These are phyloP conservation scores for Talaromyces sp. DNA, from an alignment of 2,329 filamentous ascomycete species.

Conservation along the genomic window DNA sequence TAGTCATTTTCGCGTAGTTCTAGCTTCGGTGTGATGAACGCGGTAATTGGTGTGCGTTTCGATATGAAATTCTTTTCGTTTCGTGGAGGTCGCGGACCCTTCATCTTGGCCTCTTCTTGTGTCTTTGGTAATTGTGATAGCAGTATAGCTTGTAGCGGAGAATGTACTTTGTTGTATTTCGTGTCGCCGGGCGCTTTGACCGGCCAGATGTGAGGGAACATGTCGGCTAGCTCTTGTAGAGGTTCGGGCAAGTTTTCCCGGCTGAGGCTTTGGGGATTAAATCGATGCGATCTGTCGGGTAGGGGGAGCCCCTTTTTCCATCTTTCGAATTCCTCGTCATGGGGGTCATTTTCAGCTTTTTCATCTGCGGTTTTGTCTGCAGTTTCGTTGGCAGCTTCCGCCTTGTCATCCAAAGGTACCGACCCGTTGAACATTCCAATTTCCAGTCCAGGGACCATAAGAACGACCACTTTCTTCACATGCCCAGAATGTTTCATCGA, in stretches of 20 bases:
- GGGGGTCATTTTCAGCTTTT: slow-evolving; percentile 18
- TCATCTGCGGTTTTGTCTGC: slow-evolving; percentile 23
- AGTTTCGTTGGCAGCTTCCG: slow-evolving; percentile 11
- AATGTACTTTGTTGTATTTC: slow-evolving; percentile 75
- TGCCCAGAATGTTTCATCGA: slow-evolving; percentile 55
- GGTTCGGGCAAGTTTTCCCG: slow-evolving; percentile 43
- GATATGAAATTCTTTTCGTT: slow-evolving; percentile 68
- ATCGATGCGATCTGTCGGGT: slow-evolving; percentile 30
- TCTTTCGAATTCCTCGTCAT: slow-evolving; percentile 31
- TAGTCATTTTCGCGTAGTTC: slow-evolving; percentile 83
- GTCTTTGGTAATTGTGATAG: slow-evolving; percentile 67
- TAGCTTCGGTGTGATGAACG: slow-evolving; percentile 68
- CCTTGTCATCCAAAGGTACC: slow-evolving; percentile 31
- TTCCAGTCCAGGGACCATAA: slow-evolving; percentile 92
- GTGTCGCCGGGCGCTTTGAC: slow-evolving; percentile 84
- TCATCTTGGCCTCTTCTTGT: slow-evolving; percentile 63
- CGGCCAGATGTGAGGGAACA: slow-evolving; percentile 88
- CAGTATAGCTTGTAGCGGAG: slow-evolving; percentile 80
- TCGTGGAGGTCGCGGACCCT: slow-evolving; percentile 57
- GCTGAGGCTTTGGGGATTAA: slow-evolving; percentile 33
- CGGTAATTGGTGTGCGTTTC: slow-evolving; percentile 74
- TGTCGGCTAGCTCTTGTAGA: slow-evolving; percentile 67
- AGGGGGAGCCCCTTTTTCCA: slow-evolving; percentile 41
- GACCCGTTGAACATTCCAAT: slow-evolving; percentile 77
- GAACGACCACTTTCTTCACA: slow-evolving; percentile 71